phyloP scores from a whole-genome alignment of 1,139 yeast species.

The Geotrichum candidum region DNA sequence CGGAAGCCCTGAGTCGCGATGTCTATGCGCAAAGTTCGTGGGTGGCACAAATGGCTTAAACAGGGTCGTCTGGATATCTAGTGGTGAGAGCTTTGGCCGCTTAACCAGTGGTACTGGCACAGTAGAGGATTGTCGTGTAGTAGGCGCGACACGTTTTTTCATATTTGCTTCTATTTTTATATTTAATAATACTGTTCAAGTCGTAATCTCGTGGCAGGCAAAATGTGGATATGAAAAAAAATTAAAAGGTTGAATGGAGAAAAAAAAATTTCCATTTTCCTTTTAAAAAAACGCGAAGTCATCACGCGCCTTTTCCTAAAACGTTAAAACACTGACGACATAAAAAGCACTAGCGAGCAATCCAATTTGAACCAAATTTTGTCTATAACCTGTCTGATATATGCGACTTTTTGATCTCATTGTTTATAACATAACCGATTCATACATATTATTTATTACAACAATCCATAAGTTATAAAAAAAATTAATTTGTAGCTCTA shows the following conservation, averaged over 20 bases:
- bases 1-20: neutral
- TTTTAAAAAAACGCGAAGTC: slow-evolving; percentile 5
- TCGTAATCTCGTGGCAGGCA: neutral
- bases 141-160: slow-evolving; percentile 8
- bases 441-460: too few relatives aligned
- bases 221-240: neutral
- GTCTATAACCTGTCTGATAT: neutral
- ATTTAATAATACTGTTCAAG: neutral
- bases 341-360: neutral
- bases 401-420: neutral
- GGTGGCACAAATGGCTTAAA: slow-evolving; percentile 5
- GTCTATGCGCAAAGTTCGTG: neutral
- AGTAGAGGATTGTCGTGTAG: slow-evolving; percentile 5
- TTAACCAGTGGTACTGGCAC: slow-evolving; percentile 2
- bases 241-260: neutral
- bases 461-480: neutral
- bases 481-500: slow-evolving; percentile 11
- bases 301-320: slow-evolving; percentile 2
- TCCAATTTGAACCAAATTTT: neutral
- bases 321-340: neutral
- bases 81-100: neutral
- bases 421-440: too few relatives aligned
- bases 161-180: neutral
- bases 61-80: neutral
- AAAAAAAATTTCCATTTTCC: neutral